Evolutionary conservation across 2,329 filamentous ascomycete species (phyloP).

Genomic region (Incumbomyces delicatus): DNA sequence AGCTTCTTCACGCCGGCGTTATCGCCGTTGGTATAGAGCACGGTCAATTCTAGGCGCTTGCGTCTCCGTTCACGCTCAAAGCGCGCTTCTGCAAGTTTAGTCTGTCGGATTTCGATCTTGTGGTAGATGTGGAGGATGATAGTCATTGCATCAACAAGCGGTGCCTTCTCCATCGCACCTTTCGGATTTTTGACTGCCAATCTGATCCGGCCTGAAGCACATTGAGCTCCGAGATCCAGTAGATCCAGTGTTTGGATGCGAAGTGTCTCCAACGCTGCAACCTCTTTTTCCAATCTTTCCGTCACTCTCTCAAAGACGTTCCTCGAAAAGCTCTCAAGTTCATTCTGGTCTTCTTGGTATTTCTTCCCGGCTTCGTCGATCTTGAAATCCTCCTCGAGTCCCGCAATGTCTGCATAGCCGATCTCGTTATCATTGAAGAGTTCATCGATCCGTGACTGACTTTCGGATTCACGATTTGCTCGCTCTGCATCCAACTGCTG

Average conservation of each 20-base stretch:
- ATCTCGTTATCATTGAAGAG: conserved; percentile 49
- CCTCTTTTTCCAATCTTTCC: conserved; percentile 39
- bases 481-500: conserved; percentile 40
- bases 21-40: conserved; percentile 36
- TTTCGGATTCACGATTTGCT: conserved; percentile 41
- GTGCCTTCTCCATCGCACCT: conserved; percentile 23
- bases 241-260: conserved; percentile 35
- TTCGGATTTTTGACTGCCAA: conserved; percentile 19
- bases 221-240: conserved; percentile 31
- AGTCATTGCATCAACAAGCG: conserved; percentile 34
- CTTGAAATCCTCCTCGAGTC: conserved; percentile 46
- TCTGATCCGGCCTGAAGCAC: conserved; percentile 19
- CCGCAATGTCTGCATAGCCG: conserved; percentile 47
- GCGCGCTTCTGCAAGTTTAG: conserved; percentile 39
- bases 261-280: conserved; percentile 38
- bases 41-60: conserved; percentile 44
- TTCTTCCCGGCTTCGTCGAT: conserved; percentile 42
- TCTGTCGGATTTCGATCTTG: conserved; percentile 41
- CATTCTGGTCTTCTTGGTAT: conserved; percentile 43
- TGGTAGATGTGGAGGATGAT: conserved; percentile 37
- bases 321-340: conserved; percentile 42
- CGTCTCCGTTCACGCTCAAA: conserved; percentile 45
- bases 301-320: conserved; percentile 44
- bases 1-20: conserved; percentile 41
- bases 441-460: conserved; percentile 42